Evolutionary conservation across 164 flowering plant genomes (phyloP).

Genomic region (Liriodendron chinense): DNA sequence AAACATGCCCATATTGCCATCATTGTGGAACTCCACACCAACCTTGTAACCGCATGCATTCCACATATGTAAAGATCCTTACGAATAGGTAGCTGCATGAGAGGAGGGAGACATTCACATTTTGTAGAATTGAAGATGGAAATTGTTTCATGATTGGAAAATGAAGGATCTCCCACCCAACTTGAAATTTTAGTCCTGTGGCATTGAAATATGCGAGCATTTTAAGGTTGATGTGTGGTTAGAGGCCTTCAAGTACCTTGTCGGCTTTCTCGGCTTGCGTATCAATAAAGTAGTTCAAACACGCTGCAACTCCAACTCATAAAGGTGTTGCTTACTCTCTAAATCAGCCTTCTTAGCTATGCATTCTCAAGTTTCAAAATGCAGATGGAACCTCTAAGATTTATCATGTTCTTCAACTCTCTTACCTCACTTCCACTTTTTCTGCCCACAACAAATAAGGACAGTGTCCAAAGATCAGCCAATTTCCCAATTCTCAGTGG

Average conservation of each 20-base stretch:
- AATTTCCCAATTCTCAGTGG: not conserved
- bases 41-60: not conserved
- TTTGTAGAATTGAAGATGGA: not conserved
- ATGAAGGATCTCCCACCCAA: not conserved
- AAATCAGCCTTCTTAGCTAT: not conserved
- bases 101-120: not conserved
- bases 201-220: not conserved
- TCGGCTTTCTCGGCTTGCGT: not conserved
- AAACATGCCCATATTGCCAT: not conserved
- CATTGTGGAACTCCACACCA: not conserved
- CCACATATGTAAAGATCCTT: not conserved
- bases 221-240: constrained; percentile 6
- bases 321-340: not conserved
- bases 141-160: not conserved
- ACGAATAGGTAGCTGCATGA: not conserved
- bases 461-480: not conserved
- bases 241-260: not conserved
- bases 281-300: not conserved
- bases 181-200: not conserved
- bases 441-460: not conserved
- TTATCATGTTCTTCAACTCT: constrained; percentile 1
- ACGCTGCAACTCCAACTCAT: not conserved
- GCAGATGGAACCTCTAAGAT: not conserved
- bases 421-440: not conserved
- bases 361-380: constrained; percentile 3